phyloP scores from a whole-genome alignment of 352 stramenopile species.

The Plasmopara viticola region DNA sequence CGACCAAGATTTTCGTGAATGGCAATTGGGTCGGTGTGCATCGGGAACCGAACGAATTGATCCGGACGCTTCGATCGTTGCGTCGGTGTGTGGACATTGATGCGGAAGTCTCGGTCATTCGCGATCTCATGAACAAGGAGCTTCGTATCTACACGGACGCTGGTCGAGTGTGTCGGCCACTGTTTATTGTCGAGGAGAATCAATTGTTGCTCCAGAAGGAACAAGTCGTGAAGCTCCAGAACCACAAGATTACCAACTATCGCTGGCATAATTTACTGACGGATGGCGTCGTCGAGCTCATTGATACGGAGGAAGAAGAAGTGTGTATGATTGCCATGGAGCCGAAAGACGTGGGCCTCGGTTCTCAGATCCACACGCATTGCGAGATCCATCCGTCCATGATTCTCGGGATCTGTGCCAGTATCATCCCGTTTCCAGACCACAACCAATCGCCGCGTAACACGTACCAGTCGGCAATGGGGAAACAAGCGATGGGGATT shows the following conservation, averaged over 20 bases:
- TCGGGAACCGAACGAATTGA: constrained; percentile 94
- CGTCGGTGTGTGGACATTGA: constrained; percentile 97
- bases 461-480: constrained; percentile 99
- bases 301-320: constrained; percentile 99
- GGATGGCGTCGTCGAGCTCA: constrained; percentile 95
- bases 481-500: constrained; percentile 99
- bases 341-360: constrained; percentile 87
- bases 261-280: constrained; percentile 85
- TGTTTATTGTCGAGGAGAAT: constrained; percentile 98
- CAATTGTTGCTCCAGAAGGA: constrained; percentile 94
- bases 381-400: constrained; percentile 99
- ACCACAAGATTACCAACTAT: constrained; percentile 87
- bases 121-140: constrained; percentile 97
- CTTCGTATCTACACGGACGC: constrained; percentile 99
- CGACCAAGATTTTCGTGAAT: constrained; percentile 99
- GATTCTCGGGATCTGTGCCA: constrained; percentile 99
- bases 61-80: constrained; percentile 92
- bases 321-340: constrained; percentile 99
- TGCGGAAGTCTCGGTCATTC: constrained; percentile 97
- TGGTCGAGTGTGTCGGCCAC: constrained; percentile 96
- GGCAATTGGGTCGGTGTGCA: constrained; percentile 99
- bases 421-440: constrained; percentile 99
- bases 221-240: constrained; percentile 94
- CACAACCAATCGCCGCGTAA: constrained; percentile 99
- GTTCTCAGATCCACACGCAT: constrained; percentile 97